These are phyloP conservation scores for Vanderwaltozyma polyspora DNA, from an alignment of 805 yeast genomes.

Conservation along the genomic window DNA sequence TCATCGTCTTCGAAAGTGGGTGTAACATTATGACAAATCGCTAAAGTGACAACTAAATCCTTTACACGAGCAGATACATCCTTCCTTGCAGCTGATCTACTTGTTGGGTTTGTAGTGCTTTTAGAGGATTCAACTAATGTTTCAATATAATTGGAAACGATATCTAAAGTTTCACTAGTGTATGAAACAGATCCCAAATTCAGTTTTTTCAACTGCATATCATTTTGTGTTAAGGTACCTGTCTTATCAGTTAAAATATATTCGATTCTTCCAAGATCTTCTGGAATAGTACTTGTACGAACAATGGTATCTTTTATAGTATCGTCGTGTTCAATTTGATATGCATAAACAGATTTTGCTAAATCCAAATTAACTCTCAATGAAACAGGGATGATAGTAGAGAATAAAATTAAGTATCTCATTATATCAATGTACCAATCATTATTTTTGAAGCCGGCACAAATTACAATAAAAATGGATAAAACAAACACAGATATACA, in stretches of 20 bases:
- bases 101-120: slow-evolving; percentile 9
- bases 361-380: slow-evolving; percentile 87
- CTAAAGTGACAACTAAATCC: slow-evolving; percentile 70
- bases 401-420: slow-evolving; percentile 83
- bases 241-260: slow-evolving; percentile 89
- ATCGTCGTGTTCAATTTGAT: slow-evolving; percentile 82
- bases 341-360: slow-evolving; percentile 92
- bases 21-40: slow-evolving; percentile 95
- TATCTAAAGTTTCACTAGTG: slow-evolving; percentile 84
- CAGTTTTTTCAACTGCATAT: slow-evolving; percentile 89
- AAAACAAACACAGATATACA: slow-evolving; percentile 78
- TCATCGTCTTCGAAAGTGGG: slow-evolving; percentile 77
- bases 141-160: slow-evolving; percentile 59
- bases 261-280: slow-evolving; percentile 92
- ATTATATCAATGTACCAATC: slow-evolving; percentile 86
- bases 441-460: slow-evolving; percentile 55
- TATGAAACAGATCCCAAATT: slow-evolving; percentile 90
- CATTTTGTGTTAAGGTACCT: slow-evolving; percentile 95
- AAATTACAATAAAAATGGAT: slow-evolving; percentile 64
- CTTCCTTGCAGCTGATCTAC: slow-evolving; percentile 34
- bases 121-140: slow-evolving; percentile 14
- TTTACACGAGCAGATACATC: slow-evolving; percentile 68
- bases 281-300: slow-evolving; percentile 95
- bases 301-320: slow-evolving; percentile 82
- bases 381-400: slow-evolving; percentile 93